Conservation (phyloP, 2,329 filamentous ascomycete species). For the Ilyonectria mors-panacis region DNA sequence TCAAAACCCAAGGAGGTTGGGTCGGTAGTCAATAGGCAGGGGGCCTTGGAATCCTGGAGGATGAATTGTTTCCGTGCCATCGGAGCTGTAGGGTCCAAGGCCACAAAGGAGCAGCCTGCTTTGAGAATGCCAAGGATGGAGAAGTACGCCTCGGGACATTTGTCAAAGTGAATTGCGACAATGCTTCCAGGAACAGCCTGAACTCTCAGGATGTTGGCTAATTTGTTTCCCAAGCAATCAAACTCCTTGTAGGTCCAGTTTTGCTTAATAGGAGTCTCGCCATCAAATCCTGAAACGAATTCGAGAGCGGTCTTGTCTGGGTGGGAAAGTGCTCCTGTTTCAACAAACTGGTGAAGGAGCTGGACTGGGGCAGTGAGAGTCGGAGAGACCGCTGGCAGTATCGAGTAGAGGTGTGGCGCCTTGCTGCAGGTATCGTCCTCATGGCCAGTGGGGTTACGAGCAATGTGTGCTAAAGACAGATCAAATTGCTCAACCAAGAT, state of each 20-base stretch:
- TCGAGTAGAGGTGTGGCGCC: slow-evolving; percentile 69
- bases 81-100: slow-evolving; percentile 83
- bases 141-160: slow-evolving; percentile 88
- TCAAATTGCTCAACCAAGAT: slow-evolving; percentile 82
- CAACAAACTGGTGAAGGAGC: slow-evolving; percentile 85
- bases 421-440: slow-evolving; percentile 56
- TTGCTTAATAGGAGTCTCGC: slow-evolving; percentile 60
- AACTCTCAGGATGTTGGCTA: slow-evolving; percentile 75
- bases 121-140: slow-evolving; percentile 87
- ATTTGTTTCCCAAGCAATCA: slow-evolving; percentile 77
- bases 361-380: slow-evolving; percentile 70
- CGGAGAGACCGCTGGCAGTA: slow-evolving; percentile 72
- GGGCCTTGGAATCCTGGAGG: slow-evolving; percentile 78
- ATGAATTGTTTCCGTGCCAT: slow-evolving; percentile 83
- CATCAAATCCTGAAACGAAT: slow-evolving; percentile 74
- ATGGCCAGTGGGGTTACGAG: slow-evolving; percentile 62
- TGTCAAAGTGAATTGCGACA: slow-evolving; percentile 85
- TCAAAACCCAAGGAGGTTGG: slow-evolving; percentile 52
- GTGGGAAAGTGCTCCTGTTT: slow-evolving; percentile 67
- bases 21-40: slow-evolving; percentile 71
- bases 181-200: slow-evolving; percentile 71
- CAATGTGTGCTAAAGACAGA: slow-evolving; percentile 71
- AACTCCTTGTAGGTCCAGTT: slow-evolving; percentile 84
- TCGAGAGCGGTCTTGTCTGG: slow-evolving; percentile 80
- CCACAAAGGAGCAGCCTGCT: slow-evolving; percentile 84